Conservation (phyloP, 441 rosid species). For the Macaranga tanarius region DNA sequence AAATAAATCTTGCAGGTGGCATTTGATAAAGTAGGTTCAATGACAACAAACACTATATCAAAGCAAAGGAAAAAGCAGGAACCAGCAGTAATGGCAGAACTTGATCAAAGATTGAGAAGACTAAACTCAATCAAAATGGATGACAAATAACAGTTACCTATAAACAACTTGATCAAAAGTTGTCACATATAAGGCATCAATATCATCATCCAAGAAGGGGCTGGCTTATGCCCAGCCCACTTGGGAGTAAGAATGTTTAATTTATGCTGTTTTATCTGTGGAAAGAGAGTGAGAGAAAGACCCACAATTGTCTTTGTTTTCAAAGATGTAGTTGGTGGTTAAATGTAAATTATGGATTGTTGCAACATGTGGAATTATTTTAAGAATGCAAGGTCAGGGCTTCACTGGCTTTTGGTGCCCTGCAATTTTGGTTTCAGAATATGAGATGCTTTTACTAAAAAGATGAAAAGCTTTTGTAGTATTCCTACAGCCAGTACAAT, state of each 20-base stretch:
- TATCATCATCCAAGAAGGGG: constrained; percentile 13
- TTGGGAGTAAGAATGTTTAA: constrained; percentile 11
- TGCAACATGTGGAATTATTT: constrained; percentile 3
- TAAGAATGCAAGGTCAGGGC: constrained; percentile 12
- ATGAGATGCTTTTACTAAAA: neutral
- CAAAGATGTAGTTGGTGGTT: constrained; percentile 25
- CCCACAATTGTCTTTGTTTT: constrained; percentile 15
- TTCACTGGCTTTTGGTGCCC: constrained; percentile 19
- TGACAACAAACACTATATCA: constrained; percentile 85
- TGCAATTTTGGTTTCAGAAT: neutral
- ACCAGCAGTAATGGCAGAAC: constrained; percentile 96
- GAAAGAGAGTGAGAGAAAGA: constrained; percentile 9
- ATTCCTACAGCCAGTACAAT: too few relatives aligned
- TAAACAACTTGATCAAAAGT: constrained; percentile 5
- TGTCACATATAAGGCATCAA: constrained; percentile 21
- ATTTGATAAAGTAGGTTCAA: constrained; percentile 74
- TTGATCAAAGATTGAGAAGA: constrained; percentile 83
- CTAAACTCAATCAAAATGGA: constrained; percentile 60
- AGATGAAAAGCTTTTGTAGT: too few relatives aligned
- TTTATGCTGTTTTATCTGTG: constrained; percentile 3
- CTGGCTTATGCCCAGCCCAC: constrained; percentile 24
- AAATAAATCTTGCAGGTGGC: constrained; percentile 65
- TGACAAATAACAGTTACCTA: constrained; percentile 32
- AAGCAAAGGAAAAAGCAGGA: constrained; percentile 98
- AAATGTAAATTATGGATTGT: constrained; percentile 37